A percentile compares a stretch with the other conserved stretches of the same genome.
Conservation (phyloP, 805 yeast species). For the Yarrowia sp. region DNA sequence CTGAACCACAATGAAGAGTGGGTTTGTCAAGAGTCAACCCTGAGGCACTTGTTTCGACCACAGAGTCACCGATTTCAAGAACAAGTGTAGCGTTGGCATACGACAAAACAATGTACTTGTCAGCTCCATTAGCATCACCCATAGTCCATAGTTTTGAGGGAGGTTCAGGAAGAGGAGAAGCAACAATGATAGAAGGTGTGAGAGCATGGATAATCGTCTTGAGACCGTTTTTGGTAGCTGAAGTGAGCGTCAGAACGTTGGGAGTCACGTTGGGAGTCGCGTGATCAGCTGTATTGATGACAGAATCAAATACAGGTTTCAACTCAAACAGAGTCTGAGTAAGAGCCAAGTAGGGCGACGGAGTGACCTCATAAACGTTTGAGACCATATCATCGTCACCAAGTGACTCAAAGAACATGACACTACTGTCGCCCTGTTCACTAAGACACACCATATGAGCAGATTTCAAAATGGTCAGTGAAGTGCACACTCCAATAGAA, state of each 20-base stretch:
- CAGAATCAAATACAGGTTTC: constrained; percentile 46
- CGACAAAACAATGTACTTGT: constrained; percentile 60
- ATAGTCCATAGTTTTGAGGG: constrained; percentile 67
- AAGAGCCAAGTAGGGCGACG: not conserved
- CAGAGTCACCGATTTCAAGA: constrained; percentile 72
- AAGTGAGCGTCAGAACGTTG: not conserved
- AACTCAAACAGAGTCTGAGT: constrained; percentile 14
- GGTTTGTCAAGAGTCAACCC: constrained; percentile 54
- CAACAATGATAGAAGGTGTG: constrained; percentile 54
- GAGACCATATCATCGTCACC: constrained; percentile 51
- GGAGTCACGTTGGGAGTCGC: not conserved
- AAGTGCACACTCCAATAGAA: constrained; percentile 57
- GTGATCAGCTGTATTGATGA: constrained; percentile 37
- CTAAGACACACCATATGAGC: constrained; percentile 73
- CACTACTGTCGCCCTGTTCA: constrained; percentile 56
- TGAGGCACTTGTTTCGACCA: constrained; percentile 68
- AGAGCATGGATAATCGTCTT: constrained; percentile 35
- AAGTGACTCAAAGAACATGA: constrained; percentile 76
- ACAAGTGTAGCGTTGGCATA: constrained; percentile 66
- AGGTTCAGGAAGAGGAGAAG: constrained; percentile 68
- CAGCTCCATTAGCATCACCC: constrained; percentile 43
- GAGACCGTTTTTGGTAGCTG: constrained; percentile 29
- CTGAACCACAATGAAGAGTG: constrained; percentile 66
- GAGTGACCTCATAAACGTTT: not conserved
- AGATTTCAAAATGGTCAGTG: constrained; percentile 59